Conservation (phyloP, 2,329 filamentous ascomycete species). For the Fusarium verrucosum region DNA sequence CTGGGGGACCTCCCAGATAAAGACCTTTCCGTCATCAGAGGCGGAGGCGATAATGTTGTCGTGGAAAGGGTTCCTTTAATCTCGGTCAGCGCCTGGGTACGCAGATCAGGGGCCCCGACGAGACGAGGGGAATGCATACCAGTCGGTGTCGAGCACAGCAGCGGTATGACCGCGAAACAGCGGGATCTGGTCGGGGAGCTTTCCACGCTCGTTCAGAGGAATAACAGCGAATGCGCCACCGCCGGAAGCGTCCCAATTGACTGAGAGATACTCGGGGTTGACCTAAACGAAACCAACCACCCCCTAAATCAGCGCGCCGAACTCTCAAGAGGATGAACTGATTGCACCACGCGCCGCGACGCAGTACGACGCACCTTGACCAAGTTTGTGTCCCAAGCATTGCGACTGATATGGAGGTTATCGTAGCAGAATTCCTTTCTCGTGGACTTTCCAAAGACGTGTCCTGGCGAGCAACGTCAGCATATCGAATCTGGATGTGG, state of each 20-base stretch:
- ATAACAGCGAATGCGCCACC: slow-evolving; percentile 98
- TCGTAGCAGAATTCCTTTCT: slow-evolving; percentile 99
- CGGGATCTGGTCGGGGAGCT: slow-evolving; percentile 90
- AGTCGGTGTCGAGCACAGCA: slow-evolving; percentile 96
- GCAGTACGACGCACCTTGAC: slow-evolving; percentile 93
- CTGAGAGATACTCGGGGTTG: slow-evolving; percentile 93
- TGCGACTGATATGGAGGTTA: slow-evolving; percentile 94
- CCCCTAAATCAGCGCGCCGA: slow-evolving; percentile 41
- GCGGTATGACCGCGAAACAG: slow-evolving; percentile 97
- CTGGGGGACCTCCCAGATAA: slow-evolving; percentile 93
- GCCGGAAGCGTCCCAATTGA: slow-evolving; percentile 98
- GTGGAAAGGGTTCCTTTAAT: slow-evolving; percentile 88
- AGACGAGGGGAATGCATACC: slow-evolving; percentile 63
- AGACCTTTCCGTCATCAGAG: slow-evolving; percentile 96
- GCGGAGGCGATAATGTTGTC: slow-evolving; percentile 91
- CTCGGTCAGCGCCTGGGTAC: slow-evolving; percentile 20
- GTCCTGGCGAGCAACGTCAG: slow-evolving; percentile 68
- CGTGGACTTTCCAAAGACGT: slow-evolving; percentile 96
- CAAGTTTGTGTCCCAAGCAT: slow-evolving; percentile 99
- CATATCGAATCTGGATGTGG: slow-evolving; percentile 36
- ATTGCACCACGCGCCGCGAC: slow-evolving; percentile 40
- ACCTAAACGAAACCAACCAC: slow-evolving; percentile 63
- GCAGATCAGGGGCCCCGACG: slow-evolving; percentile 9
- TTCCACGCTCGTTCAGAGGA: slow-evolving; percentile 86
- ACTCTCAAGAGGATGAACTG: slow-evolving; percentile 25